Evolutionary conservation across 176 grass and related monocot species (phyloP).

Genomic region (Elaeis guineensis): DNA sequence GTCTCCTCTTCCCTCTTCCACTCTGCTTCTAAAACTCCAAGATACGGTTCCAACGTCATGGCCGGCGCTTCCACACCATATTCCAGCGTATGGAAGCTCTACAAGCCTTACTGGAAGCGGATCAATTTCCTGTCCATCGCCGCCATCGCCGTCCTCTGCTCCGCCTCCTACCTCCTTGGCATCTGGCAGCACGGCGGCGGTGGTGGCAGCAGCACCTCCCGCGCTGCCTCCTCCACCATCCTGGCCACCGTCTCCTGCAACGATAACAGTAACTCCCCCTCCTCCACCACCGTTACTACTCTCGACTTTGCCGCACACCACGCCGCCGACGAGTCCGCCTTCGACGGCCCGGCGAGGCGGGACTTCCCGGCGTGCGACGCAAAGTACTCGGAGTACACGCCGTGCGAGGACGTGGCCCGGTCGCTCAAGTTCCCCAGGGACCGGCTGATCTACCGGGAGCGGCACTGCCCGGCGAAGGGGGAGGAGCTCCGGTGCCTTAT

Average conservation of each 20-base stretch:
- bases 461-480: constrained; percentile 60
- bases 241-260: constrained; percentile 31
- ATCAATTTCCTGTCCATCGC: constrained; percentile 33
- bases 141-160: constrained; percentile 65
- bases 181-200: constrained; percentile 56
- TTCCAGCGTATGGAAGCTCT: neutral
- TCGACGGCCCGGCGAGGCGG: constrained; percentile 6
- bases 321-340: constrained; percentile 30
- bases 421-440: constrained; percentile 65
- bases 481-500: constrained; percentile 76
- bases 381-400: constrained; percentile 85
- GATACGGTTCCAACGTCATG: no score
- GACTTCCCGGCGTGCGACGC: constrained; percentile 40
- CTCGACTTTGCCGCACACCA: constrained; percentile 80
- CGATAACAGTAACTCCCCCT: neutral
- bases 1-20: no score
- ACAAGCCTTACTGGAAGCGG: constrained; percentile 20
- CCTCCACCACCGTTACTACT: neutral
- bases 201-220: constrained; percentile 5
- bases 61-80: no score
- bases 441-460: constrained; percentile 73
- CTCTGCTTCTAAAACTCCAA: no score
- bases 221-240: constrained; percentile 21
- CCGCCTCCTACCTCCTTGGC: constrained; percentile 66
- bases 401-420: constrained; percentile 75